Base-by-base conservation (phyloP, 2,329 filamentous ascomycete genomes). In the Ophiostoma perfectum region DNA sequence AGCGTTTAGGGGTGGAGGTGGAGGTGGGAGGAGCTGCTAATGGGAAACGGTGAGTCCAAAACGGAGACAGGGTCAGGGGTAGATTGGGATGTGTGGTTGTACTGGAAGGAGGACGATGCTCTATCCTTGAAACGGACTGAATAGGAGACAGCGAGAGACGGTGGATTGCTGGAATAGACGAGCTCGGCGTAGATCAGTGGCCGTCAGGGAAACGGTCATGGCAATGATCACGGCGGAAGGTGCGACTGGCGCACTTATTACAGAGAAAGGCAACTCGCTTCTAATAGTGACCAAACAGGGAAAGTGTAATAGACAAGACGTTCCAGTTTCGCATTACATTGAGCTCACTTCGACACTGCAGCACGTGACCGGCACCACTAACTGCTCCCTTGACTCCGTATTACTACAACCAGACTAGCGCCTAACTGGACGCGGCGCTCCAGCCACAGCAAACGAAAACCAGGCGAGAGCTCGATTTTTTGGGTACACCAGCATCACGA, bases 401-500 rank as follows among this genome's bases (percentile, higher is more conserved):
- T 60, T 60, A 0, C 55, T 27, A 2, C 36, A 62, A 42, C 3
- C 5, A n/a, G 58, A 12, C 60, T 63, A 63, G 60, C 39, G 38
- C 8, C 3, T 11, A 27, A 16, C 36, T 39, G n/a, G 44, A 62
- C 67, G 52, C 63, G 45, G 66, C 62, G 42, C 42, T 65, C 67
- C 67, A 68, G 67, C 67, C 67, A 68, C 67, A 68, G 63, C 36
- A 49, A 60, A 67, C 45, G 36, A 18, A 63, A 63, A 42, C 14
- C 58, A 36, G n/a, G 39, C 60, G 5, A 62, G 38, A 63, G 60
- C 60, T 63, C 18, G 18, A 39, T 41, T 41, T 62, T 55, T 62
- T 36, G 58, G 14, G 58, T 27, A 27, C 27, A 12, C 36, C 58
- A 16, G 58, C 58, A 62, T 62, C 36, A 62, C 58, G 55, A 38